Evolutionary conservation across 31 red algal genomes (phyloP).

Genomic region (Pterothamnion heteromorphum): DNA sequence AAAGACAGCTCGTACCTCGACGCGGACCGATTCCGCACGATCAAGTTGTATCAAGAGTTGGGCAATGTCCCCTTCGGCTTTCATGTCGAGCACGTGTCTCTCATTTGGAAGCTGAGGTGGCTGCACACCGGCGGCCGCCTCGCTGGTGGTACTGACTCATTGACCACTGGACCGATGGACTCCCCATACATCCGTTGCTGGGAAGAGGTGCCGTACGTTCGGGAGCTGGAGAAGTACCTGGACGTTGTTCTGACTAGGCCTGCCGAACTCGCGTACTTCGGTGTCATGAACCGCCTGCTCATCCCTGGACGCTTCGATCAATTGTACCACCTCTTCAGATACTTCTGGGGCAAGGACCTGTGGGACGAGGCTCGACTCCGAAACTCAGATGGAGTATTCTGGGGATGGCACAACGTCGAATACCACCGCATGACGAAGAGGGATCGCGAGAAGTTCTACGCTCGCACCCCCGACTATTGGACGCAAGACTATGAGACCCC

Average conservation of each 20-base stretch:
- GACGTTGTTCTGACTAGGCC: too few species aligned
- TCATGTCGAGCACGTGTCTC: too few species aligned
- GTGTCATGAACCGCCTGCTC: not conserved
- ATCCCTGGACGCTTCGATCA: not conserved
- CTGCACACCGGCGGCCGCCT: not conserved
- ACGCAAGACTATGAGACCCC: not conserved
- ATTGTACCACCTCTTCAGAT: not conserved
- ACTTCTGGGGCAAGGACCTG: not conserved
- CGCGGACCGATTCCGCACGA: too few species aligned
- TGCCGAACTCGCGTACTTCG: not conserved
- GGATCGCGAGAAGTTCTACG: not conserved
- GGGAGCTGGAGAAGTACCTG: not conserved
- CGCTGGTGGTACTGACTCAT: not conserved
- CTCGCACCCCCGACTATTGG: not conserved
- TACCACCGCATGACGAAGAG: not conserved
- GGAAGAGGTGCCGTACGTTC: not conserved
- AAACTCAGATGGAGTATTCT: not conserved
- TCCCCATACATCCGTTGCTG: not conserved
- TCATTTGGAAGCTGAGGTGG: not conserved
- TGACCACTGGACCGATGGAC: not conserved
- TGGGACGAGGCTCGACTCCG: not conserved
- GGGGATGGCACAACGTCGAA: not conserved
- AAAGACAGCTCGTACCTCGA: too few species aligned
- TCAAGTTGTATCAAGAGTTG: too few species aligned
- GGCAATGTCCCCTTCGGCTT: too few species aligned